Base-by-base conservation (phyloP, 179 eudicot genomes). In the Spinacia oleracea region DNA sequence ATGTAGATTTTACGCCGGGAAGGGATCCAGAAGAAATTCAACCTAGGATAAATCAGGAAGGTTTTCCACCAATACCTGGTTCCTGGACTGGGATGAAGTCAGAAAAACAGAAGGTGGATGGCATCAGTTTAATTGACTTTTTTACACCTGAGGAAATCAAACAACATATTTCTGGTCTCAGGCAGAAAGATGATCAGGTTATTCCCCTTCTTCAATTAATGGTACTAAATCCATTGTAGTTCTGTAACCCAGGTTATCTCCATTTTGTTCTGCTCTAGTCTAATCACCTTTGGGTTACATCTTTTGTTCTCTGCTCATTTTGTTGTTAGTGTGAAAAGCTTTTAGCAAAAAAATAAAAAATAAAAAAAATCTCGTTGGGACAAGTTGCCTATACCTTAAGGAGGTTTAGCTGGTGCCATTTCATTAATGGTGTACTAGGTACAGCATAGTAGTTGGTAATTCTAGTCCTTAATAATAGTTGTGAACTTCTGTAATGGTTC, bases 111-210 rank as follows among this genome's bases (percentile, higher is more conserved):
- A 86, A 86, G 84, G 70, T 79, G 43, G 70, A 73, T 40, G 94
- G 93, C 45, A 90, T 89, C 50, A 88, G 97, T 74, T 82, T 88
- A 48, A 85, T 88, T 79, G 97, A 95, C 78, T 89, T 65, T 86
- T 93, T 95, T 73, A 86, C 91, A 10, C 81, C 78, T 31, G 89
- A 83, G 77, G 89, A 93, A 85, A 83, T 89, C 60, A 86, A 81
- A 80, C 87, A 85, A 73, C 95, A 95, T 76, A 70, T 93, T 29
- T 71, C 69, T 80, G 90, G 89, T 89, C 89, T 93, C 79, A 83
- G 76, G 76, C 91, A 77, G 78, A 46, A 66, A 53, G 63, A 16
- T 65, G 82, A 81, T 77, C 86, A 91, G 98, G 98, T 95, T 14
- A 32, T 9, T 70, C 34, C 48, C 42, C 7, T 40, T 7, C 50